Conservation (phyloP, 176 grass and related monocot genomes). For the Triticum timopheevii region DNA sequence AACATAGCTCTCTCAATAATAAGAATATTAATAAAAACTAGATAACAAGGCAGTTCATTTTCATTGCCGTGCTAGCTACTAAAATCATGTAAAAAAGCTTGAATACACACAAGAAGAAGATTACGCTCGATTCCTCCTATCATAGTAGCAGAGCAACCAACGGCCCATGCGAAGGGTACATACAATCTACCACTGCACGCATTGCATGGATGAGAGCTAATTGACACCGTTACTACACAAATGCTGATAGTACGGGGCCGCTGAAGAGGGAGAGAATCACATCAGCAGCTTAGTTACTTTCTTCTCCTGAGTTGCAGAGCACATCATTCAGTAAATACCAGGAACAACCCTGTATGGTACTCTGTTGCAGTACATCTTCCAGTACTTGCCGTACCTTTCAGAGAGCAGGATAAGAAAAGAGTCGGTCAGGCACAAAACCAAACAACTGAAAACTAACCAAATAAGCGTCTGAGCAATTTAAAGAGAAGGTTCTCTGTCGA, state of each 20-base stretch:
- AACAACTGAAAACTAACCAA: constrained; percentile 5
- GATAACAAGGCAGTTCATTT: no score
- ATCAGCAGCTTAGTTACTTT: not conserved
- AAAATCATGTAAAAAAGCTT: no score
- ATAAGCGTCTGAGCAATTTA: not conserved
- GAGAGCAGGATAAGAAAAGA: not conserved
- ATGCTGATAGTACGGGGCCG: not conserved
- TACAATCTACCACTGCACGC: constrained; percentile 20
- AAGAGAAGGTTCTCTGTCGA: not conserved
- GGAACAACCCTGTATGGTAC: constrained; percentile 82
- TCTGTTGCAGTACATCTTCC: constrained; percentile 91
- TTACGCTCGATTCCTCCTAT: not conserved
- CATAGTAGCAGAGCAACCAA: not conserved
- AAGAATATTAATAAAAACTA: no score
- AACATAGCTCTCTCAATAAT: no score
- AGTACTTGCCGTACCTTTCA: constrained; percentile 91
- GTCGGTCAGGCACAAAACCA: not conserved
- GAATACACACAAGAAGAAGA: no score
- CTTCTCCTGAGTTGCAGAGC: not conserved
- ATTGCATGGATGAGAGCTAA: not conserved
- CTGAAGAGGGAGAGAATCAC: not conserved
- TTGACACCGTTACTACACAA: not conserved
- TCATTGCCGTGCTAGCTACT: no score
- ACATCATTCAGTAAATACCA: constrained; percentile 74
- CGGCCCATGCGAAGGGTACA: not conserved